A percentile compares a stretch with the other conserved stretches of the same genome.
These are phyloP conservation scores for Daldinia decipiens DNA, from an alignment of 495 filamentous ascomycete species.

Conservation along the genomic window DNA sequence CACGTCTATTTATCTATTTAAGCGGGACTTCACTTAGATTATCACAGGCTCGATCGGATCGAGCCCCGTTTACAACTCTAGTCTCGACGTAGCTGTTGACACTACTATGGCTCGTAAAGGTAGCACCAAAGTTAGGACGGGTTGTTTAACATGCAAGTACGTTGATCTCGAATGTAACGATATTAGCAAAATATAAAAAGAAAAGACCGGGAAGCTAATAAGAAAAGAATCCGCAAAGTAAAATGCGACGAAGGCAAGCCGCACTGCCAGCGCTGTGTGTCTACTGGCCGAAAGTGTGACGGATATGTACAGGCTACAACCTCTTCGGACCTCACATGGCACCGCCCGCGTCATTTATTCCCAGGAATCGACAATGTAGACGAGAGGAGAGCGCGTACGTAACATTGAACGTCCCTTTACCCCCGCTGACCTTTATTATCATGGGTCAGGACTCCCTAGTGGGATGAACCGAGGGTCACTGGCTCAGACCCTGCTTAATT, in stretches of 20 bases:
- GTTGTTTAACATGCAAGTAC: slow-evolving; percentile 47
- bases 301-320: slow-evolving; percentile 40
- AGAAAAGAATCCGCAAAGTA: slow-evolving; percentile 59
- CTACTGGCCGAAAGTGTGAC: slow-evolving; percentile 61
- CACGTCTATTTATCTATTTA: background rate
- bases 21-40: slow-evolving; percentile 7
- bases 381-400: slow-evolving; percentile 52
- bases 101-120: slow-evolving; percentile 43
- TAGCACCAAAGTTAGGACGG: slow-evolving; percentile 41
- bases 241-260: slow-evolving; percentile 66
- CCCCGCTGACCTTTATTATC: background rate
- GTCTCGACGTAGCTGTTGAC: background rate
- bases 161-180: slow-evolving; percentile 8
- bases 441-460: background rate
- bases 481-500: background rate
- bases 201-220: background rate
- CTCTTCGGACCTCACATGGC: slow-evolving; percentile 32
- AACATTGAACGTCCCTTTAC: background rate
- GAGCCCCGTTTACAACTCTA: slow-evolving; percentile 1
- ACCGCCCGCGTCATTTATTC: slow-evolving; percentile 43
- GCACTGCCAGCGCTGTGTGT: slow-evolving; percentile 56
- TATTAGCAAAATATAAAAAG: too few relatives aligned
- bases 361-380: slow-evolving; percentile 31
- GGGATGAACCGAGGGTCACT: background rate
- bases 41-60: slow-evolving; percentile 30